A percentile compares a stretch with the other conserved stretches of the same genome.
These are phyloP conservation scores for Hyphodiscus hymeniophilus DNA, from an alignment of 495 filamentous ascomycete species.

Conservation along the genomic window DNA sequence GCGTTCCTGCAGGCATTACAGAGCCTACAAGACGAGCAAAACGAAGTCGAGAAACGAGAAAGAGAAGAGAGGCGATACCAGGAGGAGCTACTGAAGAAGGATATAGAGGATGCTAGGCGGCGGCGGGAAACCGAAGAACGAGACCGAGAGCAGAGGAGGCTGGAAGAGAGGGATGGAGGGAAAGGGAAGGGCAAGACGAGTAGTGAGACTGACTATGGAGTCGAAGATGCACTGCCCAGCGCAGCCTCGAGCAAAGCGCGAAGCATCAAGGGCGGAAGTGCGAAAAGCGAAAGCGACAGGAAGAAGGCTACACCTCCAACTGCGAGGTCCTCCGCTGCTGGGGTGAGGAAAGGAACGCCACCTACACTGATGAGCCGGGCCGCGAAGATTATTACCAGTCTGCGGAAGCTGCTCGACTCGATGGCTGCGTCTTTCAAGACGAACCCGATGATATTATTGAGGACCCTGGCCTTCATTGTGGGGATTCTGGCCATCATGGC, in stretches of 20 bases:
- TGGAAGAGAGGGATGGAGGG: constrained; percentile 22
- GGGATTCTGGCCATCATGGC: constrained; percentile 71
- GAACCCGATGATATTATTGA: constrained; percentile 66
- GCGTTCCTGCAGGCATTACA: constrained; percentile 70
- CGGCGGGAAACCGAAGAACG: constrained; percentile 45
- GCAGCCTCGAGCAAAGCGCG: not conserved
- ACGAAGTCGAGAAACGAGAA: constrained; percentile 52
- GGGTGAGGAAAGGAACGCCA: constrained; percentile 24
- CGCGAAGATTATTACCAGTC: constrained; percentile 37
- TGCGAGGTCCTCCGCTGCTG: constrained; percentile 23
- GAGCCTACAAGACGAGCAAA: constrained; percentile 63
- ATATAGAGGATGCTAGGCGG: constrained; percentile 50
- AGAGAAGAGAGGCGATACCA: constrained; percentile 56
- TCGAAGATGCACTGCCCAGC: constrained; percentile 32
- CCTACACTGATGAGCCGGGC: constrained; percentile 41
- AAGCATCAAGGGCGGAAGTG: constrained; percentile 27
- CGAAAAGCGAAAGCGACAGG: constrained; percentile 26
- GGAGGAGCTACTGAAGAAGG: constrained; percentile 47
- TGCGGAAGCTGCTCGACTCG: constrained; percentile 55
- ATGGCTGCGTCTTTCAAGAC: constrained; percentile 54
- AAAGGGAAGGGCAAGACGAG: constrained; percentile 40
- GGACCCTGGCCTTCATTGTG: constrained; percentile 74
- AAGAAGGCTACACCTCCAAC: constrained; percentile 13
- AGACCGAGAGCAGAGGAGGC: constrained; percentile 32
- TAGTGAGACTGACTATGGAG: constrained; percentile 46